Evolutionary conservation across 2,329 filamentous ascomycete species (phyloP).

Genomic region (Daldinia eschscholtzii): DNA sequence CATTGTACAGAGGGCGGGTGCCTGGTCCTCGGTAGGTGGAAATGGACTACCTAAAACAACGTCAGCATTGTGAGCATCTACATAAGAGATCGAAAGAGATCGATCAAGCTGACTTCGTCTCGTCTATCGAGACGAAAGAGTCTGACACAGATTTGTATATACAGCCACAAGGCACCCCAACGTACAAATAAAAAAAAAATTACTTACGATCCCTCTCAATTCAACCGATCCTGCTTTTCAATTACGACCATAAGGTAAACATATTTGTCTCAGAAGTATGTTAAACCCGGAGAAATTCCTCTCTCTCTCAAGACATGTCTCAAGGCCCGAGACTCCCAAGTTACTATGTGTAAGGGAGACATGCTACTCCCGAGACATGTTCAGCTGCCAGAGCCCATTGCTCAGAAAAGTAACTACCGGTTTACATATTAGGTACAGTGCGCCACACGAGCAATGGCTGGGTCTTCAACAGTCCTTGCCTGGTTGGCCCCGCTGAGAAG

Average conservation of each 20-base stretch:
- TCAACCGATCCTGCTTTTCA: slow-evolving; percentile 12
- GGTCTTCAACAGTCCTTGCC: background rate
- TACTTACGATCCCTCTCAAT: background rate
- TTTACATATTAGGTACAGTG: too few relatives aligned
- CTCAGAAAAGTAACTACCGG: background rate
- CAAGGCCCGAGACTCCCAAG: background rate
- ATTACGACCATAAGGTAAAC: background rate
- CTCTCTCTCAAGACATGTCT: background rate
- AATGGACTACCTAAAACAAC: background rate
- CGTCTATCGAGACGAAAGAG: slow-evolving; percentile 10
- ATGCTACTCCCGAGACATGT: slow-evolving; percentile 5
- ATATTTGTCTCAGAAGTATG: background rate
- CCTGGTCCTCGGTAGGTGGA: background rate
- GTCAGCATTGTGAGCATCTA: background rate
- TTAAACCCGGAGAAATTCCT: background rate
- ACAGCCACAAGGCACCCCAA: slow-evolving; percentile 13
- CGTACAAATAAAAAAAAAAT: slow-evolving; percentile 7
- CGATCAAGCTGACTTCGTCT: slow-evolving; percentile 18
- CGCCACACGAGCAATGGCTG: background rate
- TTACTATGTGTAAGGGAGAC: background rate
- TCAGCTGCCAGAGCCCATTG: too few relatives aligned
- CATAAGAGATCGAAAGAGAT: slow-evolving; percentile 4
- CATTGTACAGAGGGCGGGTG: background rate
- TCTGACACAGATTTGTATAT: slow-evolving; percentile 25
- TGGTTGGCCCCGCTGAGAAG: background rate